phyloP scores from a whole-genome alignment of 306 rosid species.

The Astragalus membranaceus region DNA sequence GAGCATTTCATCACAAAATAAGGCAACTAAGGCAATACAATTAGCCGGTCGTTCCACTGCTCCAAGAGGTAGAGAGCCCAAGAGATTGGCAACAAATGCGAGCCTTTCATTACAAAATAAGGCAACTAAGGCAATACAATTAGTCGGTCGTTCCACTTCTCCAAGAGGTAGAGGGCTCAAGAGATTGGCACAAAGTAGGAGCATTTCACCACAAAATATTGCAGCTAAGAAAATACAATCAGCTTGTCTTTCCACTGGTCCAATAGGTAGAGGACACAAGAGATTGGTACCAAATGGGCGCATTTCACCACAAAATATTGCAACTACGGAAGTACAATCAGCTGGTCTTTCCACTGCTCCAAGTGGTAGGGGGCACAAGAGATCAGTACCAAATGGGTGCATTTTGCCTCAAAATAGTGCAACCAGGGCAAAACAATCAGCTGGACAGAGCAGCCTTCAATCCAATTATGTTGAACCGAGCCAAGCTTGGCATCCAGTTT shows the following conservation, averaged over 20 bases:
- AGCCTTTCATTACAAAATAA: too few species aligned
- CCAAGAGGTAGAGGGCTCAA: neutral
- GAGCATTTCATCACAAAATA: too few species aligned
- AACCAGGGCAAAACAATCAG: constrained; percentile 46
- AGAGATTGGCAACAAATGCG: too few species aligned
- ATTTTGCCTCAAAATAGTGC: constrained; percentile 82
- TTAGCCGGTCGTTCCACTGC: too few species aligned
- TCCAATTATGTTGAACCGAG: too few species aligned
- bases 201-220: neutral
- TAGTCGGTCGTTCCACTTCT: too few species aligned
- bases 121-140: too few species aligned
- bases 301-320: constrained; percentile 73
- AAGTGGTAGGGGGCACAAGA: constrained; percentile 58
- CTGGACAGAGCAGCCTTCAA: constrained; percentile 20
- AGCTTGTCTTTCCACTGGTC: constrained; percentile 14
- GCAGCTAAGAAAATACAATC: neutral
- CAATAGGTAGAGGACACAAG: constrained; percentile 54
- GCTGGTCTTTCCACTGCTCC: constrained; percentile 18
- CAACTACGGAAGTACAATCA: constrained; percentile 14
- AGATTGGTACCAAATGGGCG: constrained; percentile 78
- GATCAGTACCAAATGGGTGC: constrained; percentile 85
- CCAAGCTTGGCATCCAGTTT: too few species aligned
- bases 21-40: too few species aligned
- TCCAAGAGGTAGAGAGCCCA: too few species aligned
- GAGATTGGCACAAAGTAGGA: constrained; percentile 32